Evolutionary conservation across 1,139 yeast species (phyloP).

Genomic region (Blastobotrys malaysiensis): DNA sequence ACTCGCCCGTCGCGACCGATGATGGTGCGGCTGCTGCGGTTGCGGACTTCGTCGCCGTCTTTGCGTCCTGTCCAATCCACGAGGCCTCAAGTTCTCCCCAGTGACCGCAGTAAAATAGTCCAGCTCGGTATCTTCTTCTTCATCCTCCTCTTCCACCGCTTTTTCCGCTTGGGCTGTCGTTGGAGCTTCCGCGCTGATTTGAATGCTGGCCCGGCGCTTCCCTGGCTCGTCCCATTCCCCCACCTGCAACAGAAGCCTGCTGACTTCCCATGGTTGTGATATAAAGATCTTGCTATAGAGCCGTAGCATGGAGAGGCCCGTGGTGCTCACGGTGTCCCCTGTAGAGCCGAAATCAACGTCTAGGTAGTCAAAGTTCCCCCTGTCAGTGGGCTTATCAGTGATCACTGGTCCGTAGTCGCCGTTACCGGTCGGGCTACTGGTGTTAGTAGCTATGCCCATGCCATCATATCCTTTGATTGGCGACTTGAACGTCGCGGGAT

Average conservation of each 20-base stretch:
- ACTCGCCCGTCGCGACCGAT: not conserved
- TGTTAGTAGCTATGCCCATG: slow-evolving; percentile 42
- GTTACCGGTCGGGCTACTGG: not conserved
- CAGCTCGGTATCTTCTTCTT: slow-evolving; percentile 35
- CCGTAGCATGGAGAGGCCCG: slow-evolving; percentile 54
- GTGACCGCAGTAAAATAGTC: slow-evolving; percentile 44
- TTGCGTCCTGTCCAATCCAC: not conserved
- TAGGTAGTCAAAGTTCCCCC: slow-evolving; percentile 11
- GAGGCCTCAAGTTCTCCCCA: slow-evolving; percentile 17
- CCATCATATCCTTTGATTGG: slow-evolving; percentile 43
- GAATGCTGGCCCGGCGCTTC: slow-evolving; percentile 5
- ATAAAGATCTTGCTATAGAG: slow-evolving; percentile 63
- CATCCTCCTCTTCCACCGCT: slow-evolving; percentile 12
- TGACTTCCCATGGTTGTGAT: slow-evolving; percentile 87
- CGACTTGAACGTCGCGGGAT: slow-evolving; percentile 57
- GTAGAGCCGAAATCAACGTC: slow-evolving; percentile 12
- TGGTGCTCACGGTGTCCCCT: slow-evolving; percentile 24
- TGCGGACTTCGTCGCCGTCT: slow-evolving; percentile 14
- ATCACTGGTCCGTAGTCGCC: not conserved
- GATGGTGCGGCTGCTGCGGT: slow-evolving; percentile 4
- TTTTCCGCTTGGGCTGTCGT: slow-evolving; percentile 6
- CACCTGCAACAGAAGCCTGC: slow-evolving; percentile 72
- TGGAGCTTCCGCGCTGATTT: not conserved
- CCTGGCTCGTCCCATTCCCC: slow-evolving; percentile 42
- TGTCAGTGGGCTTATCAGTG: slow-evolving; percentile 15